Percentiles rank a stretch among this genome's conserved stretches.
Conservation (phyloP, 2,329 filamentous ascomycete genomes). For the Zarea fungicola region DNA sequence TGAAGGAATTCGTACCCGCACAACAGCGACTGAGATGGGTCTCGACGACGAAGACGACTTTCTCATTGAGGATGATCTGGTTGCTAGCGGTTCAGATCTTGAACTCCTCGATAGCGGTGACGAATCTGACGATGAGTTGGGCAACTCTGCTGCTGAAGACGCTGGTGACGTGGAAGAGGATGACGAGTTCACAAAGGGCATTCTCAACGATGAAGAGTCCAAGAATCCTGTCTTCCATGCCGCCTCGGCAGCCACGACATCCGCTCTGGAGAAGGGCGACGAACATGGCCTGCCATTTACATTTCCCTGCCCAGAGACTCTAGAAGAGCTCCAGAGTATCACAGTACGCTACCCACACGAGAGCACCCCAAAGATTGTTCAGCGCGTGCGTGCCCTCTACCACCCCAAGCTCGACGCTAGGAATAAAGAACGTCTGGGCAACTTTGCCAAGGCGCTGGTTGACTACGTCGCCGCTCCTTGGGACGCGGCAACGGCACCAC, state of each 20-base stretch:
- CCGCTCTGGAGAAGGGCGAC: slow-evolving; percentile 34
- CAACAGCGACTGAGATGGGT: slow-evolving; percentile 57
- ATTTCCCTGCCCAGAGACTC: slow-evolving; percentile 76
- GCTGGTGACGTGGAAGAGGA: slow-evolving; percentile 47
- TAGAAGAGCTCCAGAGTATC: slow-evolving; percentile 67
- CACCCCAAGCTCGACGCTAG: slow-evolving; percentile 79
- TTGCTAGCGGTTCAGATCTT: slow-evolving; percentile 74
- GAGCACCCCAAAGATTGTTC: slow-evolving; percentile 72
- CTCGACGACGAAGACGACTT: slow-evolving; percentile 96
- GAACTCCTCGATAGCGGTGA: slow-evolving; percentile 51
- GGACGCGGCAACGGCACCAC: slow-evolving; percentile 38
- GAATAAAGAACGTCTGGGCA: slow-evolving; percentile 76
- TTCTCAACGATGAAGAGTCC: slow-evolving; percentile 55
- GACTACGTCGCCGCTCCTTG: slow-evolving; percentile 53
- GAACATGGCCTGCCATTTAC: slow-evolving; percentile 68
- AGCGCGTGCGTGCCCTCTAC: slow-evolving; percentile 86
- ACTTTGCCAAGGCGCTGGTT: slow-evolving; percentile 62
- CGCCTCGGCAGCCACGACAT: slow-evolving; percentile 36
- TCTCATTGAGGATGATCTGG: slow-evolving; percentile 78
- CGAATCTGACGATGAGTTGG: slow-evolving; percentile 45
- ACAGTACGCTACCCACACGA: slow-evolving; percentile 55
- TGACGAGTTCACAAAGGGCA: slow-evolving; percentile 67
- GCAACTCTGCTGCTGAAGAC: slow-evolving; percentile 33
- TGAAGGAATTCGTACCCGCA: slow-evolving; percentile 50
- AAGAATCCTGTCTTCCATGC: slow-evolving; percentile 47